Base-by-base conservation (phyloP, 257 asterid species). In the Cynanchum wilfordii region DNA sequence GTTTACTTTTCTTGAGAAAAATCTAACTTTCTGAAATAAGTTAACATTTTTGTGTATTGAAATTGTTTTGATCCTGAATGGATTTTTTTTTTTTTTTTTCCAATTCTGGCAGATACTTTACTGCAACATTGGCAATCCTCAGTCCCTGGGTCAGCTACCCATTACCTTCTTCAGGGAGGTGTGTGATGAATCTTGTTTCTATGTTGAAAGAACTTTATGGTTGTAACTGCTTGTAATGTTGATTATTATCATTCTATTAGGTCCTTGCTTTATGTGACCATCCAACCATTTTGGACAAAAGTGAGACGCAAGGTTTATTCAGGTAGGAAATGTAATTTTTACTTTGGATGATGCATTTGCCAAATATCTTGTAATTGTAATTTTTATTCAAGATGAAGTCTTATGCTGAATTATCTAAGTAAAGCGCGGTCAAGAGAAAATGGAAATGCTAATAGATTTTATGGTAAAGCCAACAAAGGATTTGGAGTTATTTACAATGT, bases 111-210 rank as follows among this genome's bases (percentile, higher is more conserved):
- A 94, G 97, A 89, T 94, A 66, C 72, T 94, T 24, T 94, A 91
- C 80, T 94, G 97, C 86, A 94, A 91, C 62, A 94, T 91, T 62
- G 98, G 98, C 63, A 94, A 94, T 76, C 98, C 98, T 73, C 98
- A 94, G 74, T 86, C 97, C 50, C 90, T 94, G 57, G 96, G 91
- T 69, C 98, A 94, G 85, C 96, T 89, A 79, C 97, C 98, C 63
- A 85, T 94, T 83, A 89, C 97, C 20, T 94, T 94, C 82, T 94
- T 94, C 78, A 88, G 98, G 82, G 98, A 94, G 98, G 98, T 94
- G 16, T 20, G 88, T 73, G 4, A 30, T 40, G 40, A 77, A 49
- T 44, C 52, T 64, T 72, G 64, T 72, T 40, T 56, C 22, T 42
- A 40, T 54, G 13, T 42, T 47, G 7, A 0, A 9, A 9, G 10